Evolutionary conservation across 768 basidiomycete genomes (phyloP), one percentile per base, ranked within the genome.

Genomic region (Chalciporus piperatus): DNA sequence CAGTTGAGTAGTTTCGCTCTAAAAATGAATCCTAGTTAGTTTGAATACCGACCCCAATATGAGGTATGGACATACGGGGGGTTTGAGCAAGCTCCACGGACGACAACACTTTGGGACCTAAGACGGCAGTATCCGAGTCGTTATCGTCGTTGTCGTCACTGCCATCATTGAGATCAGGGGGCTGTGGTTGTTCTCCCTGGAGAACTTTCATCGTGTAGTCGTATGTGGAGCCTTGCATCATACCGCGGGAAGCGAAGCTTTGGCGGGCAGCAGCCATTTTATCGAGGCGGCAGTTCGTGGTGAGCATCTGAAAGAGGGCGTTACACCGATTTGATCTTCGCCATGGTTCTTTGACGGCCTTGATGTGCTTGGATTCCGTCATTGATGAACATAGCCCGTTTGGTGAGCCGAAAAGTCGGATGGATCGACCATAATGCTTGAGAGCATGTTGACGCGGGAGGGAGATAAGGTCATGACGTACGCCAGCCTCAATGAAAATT

Each of bases 291-390:
- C 61, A 61, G 47, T 67, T 72, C 1, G 65, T 70, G 7, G 63
- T 13, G 2, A 61, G 32, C 48, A 59, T 61, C 41, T 61, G 58
- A 12, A 41, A 28, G 7, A 56, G 42, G 7, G 55, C 55, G 25
- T 25, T 25, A 25, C 25, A 25, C 25, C 25, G 7, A 25, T 25
- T 25, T 25, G 25, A 25, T 25, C 25, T 25, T 3, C 62, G 58
- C 57, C 62, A 72, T 2, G 70, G 71, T 40, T 69, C 41, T 46
- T 72, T 72, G 25, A 25, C 25, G 7, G 25, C 70, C 20, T 68
- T 64, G 48, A 71, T 73, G 44, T 70, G 71, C 47, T 67, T 67
- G 0, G 63, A 65, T 41, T 73, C 69, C 0, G 68, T 73, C 17
- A 72, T 72, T 16, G 69, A 73, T 17, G 58, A 55, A 33, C 62